These are phyloP conservation scores for Kondoa malvinella DNA, from an alignment of 768 basidiomycete species.

Conservation along the genomic window DNA sequence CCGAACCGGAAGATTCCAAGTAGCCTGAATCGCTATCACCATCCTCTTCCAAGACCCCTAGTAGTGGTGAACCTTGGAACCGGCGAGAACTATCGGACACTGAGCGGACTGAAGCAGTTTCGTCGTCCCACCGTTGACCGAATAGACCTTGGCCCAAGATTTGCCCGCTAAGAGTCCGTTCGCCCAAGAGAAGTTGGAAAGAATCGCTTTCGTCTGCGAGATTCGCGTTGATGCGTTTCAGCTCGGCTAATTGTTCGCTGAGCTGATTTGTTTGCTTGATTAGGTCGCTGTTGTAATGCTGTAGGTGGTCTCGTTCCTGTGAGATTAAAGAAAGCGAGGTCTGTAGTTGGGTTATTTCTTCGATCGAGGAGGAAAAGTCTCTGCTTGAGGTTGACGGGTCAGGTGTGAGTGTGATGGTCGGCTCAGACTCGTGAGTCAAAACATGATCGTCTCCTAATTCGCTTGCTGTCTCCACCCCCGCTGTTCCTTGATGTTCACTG, in stretches of 20 bases:
- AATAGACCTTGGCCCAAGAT: constrained; percentile 42
- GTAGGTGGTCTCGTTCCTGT: constrained; percentile 47
- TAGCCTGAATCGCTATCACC: constrained; percentile 14
- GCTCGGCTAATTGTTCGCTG: constrained; percentile 60
- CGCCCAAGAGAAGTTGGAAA: constrained; percentile 80
- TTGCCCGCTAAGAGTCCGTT: constrained; percentile 59
- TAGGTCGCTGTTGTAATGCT: constrained; percentile 71
- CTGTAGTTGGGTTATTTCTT: constrained; percentile 22
- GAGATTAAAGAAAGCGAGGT: constrained; percentile 19
- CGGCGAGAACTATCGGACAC: constrained; percentile 9
- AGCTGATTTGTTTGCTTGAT: constrained; percentile 40
- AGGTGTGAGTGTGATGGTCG: constrained; percentile 31
- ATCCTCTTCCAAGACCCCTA: constrained; percentile 6
- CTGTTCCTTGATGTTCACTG: not conserved
- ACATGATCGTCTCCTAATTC: not conserved
- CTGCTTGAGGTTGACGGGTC: constrained; percentile 16
- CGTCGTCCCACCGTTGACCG: constrained; percentile 31
- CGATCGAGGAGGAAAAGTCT: constrained; percentile 21
- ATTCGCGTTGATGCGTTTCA: constrained; percentile 71
- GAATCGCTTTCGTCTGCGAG: constrained; percentile 78
- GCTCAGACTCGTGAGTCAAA: not conserved
- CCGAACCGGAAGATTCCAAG: constrained; percentile 20
- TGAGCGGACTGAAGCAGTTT: constrained; percentile 25
- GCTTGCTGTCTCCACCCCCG: not conserved
- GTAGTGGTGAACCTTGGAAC: constrained; percentile 16